Base-by-base conservation (phyloP, 2,329 filamentous ascomycete genomes). In the Pestalotiopsis sp. region DNA sequence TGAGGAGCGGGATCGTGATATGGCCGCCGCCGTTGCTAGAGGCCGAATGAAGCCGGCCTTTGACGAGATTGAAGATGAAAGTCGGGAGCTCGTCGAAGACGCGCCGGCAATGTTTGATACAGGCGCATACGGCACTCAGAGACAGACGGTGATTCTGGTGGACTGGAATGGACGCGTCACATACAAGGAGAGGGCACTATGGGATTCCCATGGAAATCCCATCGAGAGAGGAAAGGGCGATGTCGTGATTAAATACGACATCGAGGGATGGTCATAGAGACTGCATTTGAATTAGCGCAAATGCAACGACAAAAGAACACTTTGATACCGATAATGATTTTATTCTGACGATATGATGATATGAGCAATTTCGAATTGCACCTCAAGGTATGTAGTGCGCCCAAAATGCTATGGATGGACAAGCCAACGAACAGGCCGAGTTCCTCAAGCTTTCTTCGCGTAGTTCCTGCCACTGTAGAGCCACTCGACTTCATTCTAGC, bases 91-190 rank as follows among this genome's bases (percentile, higher is more conserved):
- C 4, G 80, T 80, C 4, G 59, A 62, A 2, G 82, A 83, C 17
- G 74, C 79, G 7, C 74, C 75, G 39, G 76, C 71, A 67, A 83
- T 78, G 1, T 89, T 88, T 72, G 85, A 87, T 75, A 87, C 84
- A 4, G 89, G 89, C 1, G 80, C 89, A 71, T 91, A 91, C 73
- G 89, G 89, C 4, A 91, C 89, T 4, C 89, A 91, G 78, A 80
- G 89, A 49, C 89, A 91, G 80, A 91, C 89, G 0, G 80, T 91
- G 14, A 78, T 91, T 14, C 78, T 91, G 59, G 86, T 91, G 6
- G 88, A 90, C 72, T 89, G 87, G 86, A 83, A 90, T 3, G 89
- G 89, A 2, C 88, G 88, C 45, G 87, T 90, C 20, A 86, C 84
- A 0, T 89, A 87, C 73, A 82, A 83, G 38, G 89, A 91, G 79